Percentiles rank a stretch among this genome's conserved stretches.
Evolutionary conservation across 768 basidiomycete genomes (phyloP).

Genomic region (Rhizopogon vinicolor): DNA sequence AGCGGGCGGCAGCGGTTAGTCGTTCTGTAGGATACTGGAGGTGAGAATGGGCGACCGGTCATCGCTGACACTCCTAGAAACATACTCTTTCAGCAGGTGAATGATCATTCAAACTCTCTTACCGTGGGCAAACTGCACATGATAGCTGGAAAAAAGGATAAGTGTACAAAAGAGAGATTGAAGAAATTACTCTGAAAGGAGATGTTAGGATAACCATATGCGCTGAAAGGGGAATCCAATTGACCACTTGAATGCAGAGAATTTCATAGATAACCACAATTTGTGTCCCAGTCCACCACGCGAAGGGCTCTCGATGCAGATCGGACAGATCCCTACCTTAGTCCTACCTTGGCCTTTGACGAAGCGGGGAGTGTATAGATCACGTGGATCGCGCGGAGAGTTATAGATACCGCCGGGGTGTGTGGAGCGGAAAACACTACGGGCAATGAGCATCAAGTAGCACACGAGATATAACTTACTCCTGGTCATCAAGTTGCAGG

Average conservation of each 20-base stretch:
- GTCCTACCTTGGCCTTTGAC: slow-evolving; percentile 62
- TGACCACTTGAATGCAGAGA: slow-evolving; percentile 76
- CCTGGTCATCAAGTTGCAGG: slow-evolving; percentile 32
- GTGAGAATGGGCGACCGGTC: slow-evolving; percentile 71
- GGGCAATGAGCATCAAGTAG: not conserved
- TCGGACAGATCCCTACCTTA: slow-evolving; percentile 75
- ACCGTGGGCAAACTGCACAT: slow-evolving; percentile 82
- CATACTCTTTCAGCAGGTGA: not conserved
- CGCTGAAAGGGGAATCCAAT: slow-evolving; percentile 1
- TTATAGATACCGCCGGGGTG: slow-evolving; percentile 48
- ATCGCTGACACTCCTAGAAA: slow-evolving; percentile 62
- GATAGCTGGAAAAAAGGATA: slow-evolving; percentile 48
- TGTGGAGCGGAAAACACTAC: slow-evolving; percentile 18
- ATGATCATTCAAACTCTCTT: slow-evolving; percentile 9
- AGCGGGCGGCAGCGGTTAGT: slow-evolving; percentile 39
- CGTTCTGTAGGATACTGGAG: slow-evolving; percentile 60
- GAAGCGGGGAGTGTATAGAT: slow-evolving; percentile 77
- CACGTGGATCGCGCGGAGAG: slow-evolving; percentile 51
- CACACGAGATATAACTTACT: slow-evolving; percentile 29
- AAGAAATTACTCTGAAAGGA: slow-evolving; percentile 12
- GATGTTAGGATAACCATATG: not conserved
- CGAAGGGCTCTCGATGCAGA: slow-evolving; percentile 56
- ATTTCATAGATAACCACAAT: slow-evolving; percentile 75
- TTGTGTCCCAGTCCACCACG: slow-evolving; percentile 63
- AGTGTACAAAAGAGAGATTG: slow-evolving; percentile 1